phyloP scores from a whole-genome alignment of 139 green algal species.

The Microglena sp. region DNA sequence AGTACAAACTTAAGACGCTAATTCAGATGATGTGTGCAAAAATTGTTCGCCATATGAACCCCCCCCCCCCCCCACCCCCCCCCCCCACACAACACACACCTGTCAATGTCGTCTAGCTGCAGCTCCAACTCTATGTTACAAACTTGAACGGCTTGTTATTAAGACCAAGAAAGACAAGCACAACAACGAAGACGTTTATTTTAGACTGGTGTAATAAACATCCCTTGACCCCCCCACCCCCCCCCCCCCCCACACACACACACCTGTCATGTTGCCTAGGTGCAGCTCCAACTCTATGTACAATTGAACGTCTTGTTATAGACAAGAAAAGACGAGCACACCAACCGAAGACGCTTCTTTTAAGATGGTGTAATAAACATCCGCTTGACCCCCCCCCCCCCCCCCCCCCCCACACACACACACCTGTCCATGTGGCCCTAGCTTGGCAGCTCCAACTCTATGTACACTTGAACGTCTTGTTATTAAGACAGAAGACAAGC shows the following conservation, averaged over 20 bases:
- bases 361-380: too few species aligned
- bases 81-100: not conserved
- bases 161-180: too few species aligned
- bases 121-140: not conserved
- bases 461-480: not conserved
- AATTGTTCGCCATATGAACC: too few species aligned
- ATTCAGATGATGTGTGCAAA: too few species aligned
- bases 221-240: too few species aligned
- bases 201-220: too few species aligned
- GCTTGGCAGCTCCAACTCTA: slow-evolving; percentile 78
- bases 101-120: not conserved
- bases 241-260: slow-evolving; percentile 14
- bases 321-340: too few species aligned
- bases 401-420: not conserved
- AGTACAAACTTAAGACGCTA: too few species aligned
- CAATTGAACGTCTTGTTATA: not conserved
- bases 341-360: too few species aligned
- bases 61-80: not conserved
- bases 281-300: slow-evolving; percentile 69
- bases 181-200: too few species aligned
- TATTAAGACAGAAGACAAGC: too few species aligned
- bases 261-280: slow-evolving; percentile 80
- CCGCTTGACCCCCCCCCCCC: too few species aligned
- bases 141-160: not conserved
- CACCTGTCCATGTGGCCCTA: not conserved